Evolutionary conservation across 306 rosid species (phyloP), one percentile per base, ranked within the genome.

Genomic region (Elaeagnus macrophylla): DNA sequence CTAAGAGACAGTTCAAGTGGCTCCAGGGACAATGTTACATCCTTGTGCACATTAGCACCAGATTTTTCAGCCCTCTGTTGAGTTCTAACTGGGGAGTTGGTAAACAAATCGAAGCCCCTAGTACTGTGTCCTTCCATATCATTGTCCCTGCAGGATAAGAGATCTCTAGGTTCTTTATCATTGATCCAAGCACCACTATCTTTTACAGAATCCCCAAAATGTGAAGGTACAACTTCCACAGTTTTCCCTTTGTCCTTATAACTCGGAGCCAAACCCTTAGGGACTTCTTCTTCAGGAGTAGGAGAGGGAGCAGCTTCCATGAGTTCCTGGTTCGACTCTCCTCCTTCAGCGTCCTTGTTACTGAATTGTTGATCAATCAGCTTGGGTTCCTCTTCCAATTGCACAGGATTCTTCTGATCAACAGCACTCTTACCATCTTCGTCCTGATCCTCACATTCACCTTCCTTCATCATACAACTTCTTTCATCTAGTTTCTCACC

Each of bases 1-100:
- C 99, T 87, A 19, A 91, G 94, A 56, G 96, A 82, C 64, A 91
- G 99, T 67, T 84, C 96, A 69, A 87, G 83, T 13, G 83, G 84
- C 77, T 75, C 95, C 56, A 82, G 65, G 1, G 53, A 48, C 47
- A 88, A 78, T 70, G 68, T 75, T 46, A 71, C 87, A 44, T 80
- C 82, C 64, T 79, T 87, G 25, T 53, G 67, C 60, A 62, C 64
- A 68, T 48, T 77, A 62, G 65, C 77, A 66, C 73, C 80, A 1
- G 78, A 67, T 54, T 59, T 71, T 8, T 71, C 83, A 9, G 68
- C 68, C 67, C 73, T 87, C 72, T 78, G 94, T 12, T 37, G 74
- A 55, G 75, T 79, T 42, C 93, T 84, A 48, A 91, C 93, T 2
- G 99, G 96, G 50, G 96, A 91, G 44, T 72, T 76, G 2, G 85